Conservation (phyloP, 768 basidiomycete species). For the Clitopilus passeckerianus region DNA sequence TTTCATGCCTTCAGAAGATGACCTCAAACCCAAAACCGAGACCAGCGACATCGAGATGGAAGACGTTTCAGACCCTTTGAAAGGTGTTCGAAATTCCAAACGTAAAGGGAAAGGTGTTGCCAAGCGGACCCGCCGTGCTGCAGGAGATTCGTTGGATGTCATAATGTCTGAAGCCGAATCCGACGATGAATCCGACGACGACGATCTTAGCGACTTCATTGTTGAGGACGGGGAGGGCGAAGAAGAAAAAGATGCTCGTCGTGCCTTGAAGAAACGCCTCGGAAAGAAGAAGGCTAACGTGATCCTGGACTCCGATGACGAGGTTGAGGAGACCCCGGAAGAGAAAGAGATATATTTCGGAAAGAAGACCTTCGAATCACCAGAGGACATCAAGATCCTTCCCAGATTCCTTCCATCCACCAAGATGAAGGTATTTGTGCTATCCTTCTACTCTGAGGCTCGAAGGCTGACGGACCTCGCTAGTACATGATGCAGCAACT, state of each 20-base stretch:
- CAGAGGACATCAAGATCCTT: conserved; percentile 37
- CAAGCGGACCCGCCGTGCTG: not conserved
- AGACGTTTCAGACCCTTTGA: conserved; percentile 11
- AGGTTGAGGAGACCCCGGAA: conserved; percentile 32
- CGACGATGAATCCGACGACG: conserved; percentile 33
- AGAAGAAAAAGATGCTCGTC: conserved; percentile 43
- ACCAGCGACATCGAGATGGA: conserved; percentile 27
- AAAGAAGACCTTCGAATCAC: conserved; percentile 16
- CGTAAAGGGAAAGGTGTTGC: conserved; percentile 19
- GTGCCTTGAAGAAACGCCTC: conserved; percentile 29
- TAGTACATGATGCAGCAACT: conserved; percentile 61
- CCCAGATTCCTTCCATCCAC: conserved; percentile 62
- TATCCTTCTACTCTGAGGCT: not conserved
- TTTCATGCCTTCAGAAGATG: conserved; percentile 55
- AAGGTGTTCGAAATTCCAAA: conserved; percentile 6
- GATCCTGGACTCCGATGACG: conserved; percentile 41
- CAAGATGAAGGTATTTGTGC: conserved; percentile 60
- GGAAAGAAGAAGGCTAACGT: conserved; percentile 31
- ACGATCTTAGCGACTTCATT: conserved; percentile 48
- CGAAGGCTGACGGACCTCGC: not conserved
- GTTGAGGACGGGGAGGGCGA: conserved; percentile 49
- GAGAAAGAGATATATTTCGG: not conserved
- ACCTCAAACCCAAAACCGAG: conserved; percentile 25
- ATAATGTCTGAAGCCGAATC: conserved; percentile 11
- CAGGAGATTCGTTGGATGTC: not conserved